Base-by-base conservation (phyloP, 495 filamentous ascomycete genomes). In the Hamigera avellanea region DNA sequence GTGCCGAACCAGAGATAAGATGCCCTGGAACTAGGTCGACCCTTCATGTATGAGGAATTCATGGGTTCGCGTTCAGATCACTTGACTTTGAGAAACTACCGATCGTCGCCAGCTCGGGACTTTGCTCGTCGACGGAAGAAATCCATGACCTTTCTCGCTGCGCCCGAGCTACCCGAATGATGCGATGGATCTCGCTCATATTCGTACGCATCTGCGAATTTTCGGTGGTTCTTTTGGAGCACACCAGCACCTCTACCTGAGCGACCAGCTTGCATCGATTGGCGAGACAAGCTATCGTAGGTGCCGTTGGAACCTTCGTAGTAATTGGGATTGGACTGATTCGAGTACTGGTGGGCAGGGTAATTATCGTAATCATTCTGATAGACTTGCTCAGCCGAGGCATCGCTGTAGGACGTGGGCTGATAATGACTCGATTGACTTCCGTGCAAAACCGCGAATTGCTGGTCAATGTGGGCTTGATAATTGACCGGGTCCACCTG, bases 121-220 rank as follows among this genome's bases (percentile, higher is more conserved):
- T 77, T 86, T 21, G 85, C 85, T 42, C 87, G 72, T 52, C 88
- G 67, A 49, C 91, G 73, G 66, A 98, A 98, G 58, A 95, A 91
- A 59, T 95, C 91, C 91, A 98, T 98, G 32, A 98, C 91, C 48
- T 83, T 80, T 45, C 84, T 77, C 13, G 88, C 86, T 12, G 86
- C 81, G 23, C 86, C 84, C 38, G 75, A 83, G 49, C 81, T 91
- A 19, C 89, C 91, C 3, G 75, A 78, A 54, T 86, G 77, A 37
- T 79, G 72, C 6, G 78, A 62, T 26, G 62, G 61, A 38, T 77
- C 72, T 33, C 74, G 68, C 39, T 80, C 77, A 34, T 78, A 75
- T 46, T 95, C 87, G 49, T 88, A 94, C n/a, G 84, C 86, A 45
- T 95, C 86, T 2, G 72, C 77, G 45, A 98, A 93, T 40, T 85